Evolutionary conservation across 257 asterid species (phyloP).

Genomic region (Lantana camara): DNA sequence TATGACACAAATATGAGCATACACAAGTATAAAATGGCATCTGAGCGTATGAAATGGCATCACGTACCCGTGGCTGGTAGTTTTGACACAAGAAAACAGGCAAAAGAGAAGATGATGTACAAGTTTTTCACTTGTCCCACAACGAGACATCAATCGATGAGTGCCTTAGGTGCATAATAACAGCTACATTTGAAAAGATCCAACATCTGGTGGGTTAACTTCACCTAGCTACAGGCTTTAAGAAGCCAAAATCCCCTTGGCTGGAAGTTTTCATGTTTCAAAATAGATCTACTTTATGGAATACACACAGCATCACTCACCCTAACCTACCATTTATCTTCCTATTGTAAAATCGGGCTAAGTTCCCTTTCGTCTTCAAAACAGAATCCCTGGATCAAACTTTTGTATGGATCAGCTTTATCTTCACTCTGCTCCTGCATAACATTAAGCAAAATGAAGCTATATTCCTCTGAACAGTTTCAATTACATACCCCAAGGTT

Average conservation of each 20-base stretch:
- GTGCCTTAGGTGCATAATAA: not conserved
- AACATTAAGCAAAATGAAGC: not conserved
- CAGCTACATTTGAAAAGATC: not conserved
- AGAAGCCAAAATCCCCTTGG: conserved; percentile 11
- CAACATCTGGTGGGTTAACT: not conserved
- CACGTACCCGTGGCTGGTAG: no score
- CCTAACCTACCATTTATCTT: conserved; percentile 16
- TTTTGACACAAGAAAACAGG: not conserved
- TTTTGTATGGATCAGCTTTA: conserved; percentile 23
- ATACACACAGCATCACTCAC: not conserved
- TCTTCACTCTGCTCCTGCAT: conserved; percentile 40
- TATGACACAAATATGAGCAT: no score
- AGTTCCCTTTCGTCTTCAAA: not conserved
- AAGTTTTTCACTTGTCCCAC: not conserved
- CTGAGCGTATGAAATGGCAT: no score
- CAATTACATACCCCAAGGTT: no score
- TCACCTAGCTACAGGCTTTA: not conserved
- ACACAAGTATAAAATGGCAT: no score
- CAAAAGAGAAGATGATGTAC: not conserved
- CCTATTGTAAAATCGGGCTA: not conserved
- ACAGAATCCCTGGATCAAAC: not conserved
- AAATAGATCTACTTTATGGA: conserved; percentile 6
- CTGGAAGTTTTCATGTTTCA: conserved; percentile 7
- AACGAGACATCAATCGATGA: not conserved
- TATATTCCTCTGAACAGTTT: not conserved